These are phyloP conservation scores for Halophytophthora polymorphica DNA, from an alignment of 352 stramenopile species.

Conservation along the genomic window DNA sequence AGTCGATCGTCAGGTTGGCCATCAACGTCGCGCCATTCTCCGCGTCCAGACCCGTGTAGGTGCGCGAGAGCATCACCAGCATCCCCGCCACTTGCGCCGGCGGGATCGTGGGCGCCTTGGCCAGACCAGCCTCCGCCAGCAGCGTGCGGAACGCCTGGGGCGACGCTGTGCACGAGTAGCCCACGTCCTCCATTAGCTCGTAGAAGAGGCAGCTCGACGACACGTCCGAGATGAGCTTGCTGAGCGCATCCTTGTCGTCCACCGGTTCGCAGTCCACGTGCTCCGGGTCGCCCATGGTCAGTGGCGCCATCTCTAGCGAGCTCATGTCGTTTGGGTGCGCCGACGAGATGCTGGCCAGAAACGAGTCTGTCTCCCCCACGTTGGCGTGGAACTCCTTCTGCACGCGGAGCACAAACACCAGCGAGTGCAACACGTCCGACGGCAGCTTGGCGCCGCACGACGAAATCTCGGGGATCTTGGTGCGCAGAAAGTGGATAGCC, in stretches of 20 bases:
- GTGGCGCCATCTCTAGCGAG: slow-evolving; percentile 77
- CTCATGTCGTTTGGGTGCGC: slow-evolving; percentile 87
- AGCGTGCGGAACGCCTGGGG: slow-evolving; percentile 79
- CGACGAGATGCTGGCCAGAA: slow-evolving; percentile 81
- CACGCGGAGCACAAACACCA: slow-evolving; percentile 80
- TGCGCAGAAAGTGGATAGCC: slow-evolving; percentile 73
- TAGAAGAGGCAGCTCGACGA: slow-evolving; percentile 83
- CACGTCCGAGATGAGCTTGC: slow-evolving; percentile 79
- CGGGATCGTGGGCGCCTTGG: slow-evolving; percentile 78
- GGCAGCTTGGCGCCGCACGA: slow-evolving; percentile 79
- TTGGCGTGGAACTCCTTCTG: slow-evolving; percentile 75
- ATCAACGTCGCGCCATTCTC: slow-evolving; percentile 75
- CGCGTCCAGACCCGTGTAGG: slow-evolving; percentile 62
- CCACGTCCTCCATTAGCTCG: slow-evolving; percentile 90
- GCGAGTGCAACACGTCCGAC: slow-evolving; percentile 75
- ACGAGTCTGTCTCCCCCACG: slow-evolving; percentile 79
- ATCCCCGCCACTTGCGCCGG: slow-evolving; percentile 86
- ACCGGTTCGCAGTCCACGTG: slow-evolving; percentile 78
- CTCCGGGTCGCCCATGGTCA: slow-evolving; percentile 84
- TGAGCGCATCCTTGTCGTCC: slow-evolving; percentile 58
- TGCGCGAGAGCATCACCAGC: slow-evolving; percentile 85
- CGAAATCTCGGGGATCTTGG: slow-evolving; percentile 85
- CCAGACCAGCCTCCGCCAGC: slow-evolving; percentile 75
- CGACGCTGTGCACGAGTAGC: slow-evolving; percentile 80
- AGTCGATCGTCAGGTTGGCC: slow-evolving; percentile 78